Conservation (phyloP, 306 rosid species). For the Acacia acuminata region DNA sequence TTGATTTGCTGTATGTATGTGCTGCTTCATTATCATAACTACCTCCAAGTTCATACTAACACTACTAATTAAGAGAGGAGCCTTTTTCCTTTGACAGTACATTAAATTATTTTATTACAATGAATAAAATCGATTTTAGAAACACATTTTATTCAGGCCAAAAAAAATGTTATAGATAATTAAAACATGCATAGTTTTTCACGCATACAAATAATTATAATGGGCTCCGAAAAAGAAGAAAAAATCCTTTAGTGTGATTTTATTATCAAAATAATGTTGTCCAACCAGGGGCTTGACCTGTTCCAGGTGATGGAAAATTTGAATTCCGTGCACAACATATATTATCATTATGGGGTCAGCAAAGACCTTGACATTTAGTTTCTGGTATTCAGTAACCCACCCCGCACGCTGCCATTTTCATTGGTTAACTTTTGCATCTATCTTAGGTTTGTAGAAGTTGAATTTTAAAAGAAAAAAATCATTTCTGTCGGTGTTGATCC, state of each 20-base stretch:
- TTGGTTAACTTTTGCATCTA: background rate
- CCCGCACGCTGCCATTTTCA: background rate
- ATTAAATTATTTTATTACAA: background rate
- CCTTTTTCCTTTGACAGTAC: background rate
- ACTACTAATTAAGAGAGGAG: background rate
- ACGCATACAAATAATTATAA: background rate
- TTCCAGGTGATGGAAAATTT: background rate
- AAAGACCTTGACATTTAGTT: background rate
- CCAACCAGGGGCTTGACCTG: background rate
- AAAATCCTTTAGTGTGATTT: background rate
- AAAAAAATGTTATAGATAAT: background rate
- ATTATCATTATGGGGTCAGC: too few species aligned
- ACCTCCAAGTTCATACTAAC: background rate
- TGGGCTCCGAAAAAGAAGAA: background rate
- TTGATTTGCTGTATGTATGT: too few species aligned
- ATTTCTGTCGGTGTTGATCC: too few species aligned
- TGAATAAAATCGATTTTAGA: background rate
- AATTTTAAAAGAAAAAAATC: too few species aligned
- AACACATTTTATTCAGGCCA: background rate
- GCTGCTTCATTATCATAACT: too few species aligned
- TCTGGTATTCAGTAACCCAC: background rate
- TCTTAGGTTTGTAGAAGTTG: too few species aligned
- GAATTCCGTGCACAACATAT: background rate
- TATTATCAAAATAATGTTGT: too few species aligned
- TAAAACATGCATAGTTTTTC: background rate